Base-by-base conservation (phyloP, 208 protist genomes). In the Wallacemonas collosoma region DNA sequence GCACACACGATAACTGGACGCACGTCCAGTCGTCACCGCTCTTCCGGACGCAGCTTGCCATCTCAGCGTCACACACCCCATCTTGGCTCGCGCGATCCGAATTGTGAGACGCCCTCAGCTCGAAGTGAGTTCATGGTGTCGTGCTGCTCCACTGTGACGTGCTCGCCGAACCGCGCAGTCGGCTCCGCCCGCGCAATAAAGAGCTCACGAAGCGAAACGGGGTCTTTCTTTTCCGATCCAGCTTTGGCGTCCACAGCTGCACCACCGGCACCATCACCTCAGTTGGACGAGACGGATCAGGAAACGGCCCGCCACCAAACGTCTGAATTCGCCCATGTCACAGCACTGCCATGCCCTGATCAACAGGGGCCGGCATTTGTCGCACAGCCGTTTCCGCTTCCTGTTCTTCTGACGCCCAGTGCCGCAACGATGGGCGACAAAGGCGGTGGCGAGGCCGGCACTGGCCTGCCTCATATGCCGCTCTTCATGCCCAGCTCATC, bases 371-470 rank as follows among this genome's bases (percentile, higher is more conserved):
- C 26, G 26, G 26, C 26, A 26, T 26, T 26, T 26, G 35, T 50
- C 9, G 61, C 48, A 6, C 55, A 62, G 12, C 38, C 43, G 39
- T 72, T 77, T 56, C 82, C 82, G 12, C 68, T 83, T 53, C 74
- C 78, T 3, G 79, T 84, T 36, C 75, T 71, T 2, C 79, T 81
- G 38, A 75, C 79, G 2, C 71, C 78, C 15, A 58, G 54, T 17
- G 26, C 26, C 26, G 26, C 26, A 26, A 26, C 26, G 26, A 26
- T 26, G 26, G 26, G 38, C 40, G 47, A 53, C 44, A 44, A 11
- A 47, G 40, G n/a, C 11, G 44, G 17, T n/a, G 50, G 62, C 36
- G 68, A 64, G 39, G 57, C 43, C 40, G 71, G 61, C 48, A 61
- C 70, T 8, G 64, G 45, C 43, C 72, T 65, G 41, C 72, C 68